Base-by-base conservation (phyloP, 2,329 filamentous ascomycete species). In the Claviceps sp. region DNA sequence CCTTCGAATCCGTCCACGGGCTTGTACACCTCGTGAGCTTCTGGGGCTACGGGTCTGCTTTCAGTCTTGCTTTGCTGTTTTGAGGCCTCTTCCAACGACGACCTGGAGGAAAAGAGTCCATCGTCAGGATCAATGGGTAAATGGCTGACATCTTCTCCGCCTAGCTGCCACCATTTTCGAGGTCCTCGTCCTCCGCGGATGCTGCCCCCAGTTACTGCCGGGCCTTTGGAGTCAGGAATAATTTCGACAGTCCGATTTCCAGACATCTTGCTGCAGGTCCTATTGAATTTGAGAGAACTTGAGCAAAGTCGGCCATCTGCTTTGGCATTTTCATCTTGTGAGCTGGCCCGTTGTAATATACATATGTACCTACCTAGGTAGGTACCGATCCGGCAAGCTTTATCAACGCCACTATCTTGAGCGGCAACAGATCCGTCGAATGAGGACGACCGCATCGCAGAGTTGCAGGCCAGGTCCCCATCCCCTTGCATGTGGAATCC, bases 1-100 rank as follows among this genome's bases (percentile, higher is more conserved):
- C 78, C 77, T 58, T 83, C 79, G 57, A 80, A 82, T 6, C 64
- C 64, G 2, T 71, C 69, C n/a, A 78, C 73, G 0, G 76, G 77
- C 53, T 70, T 69, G 56, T 78, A 77, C 14, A 53, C 17, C 4
- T 45, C 49, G 7, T 40, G n/a, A n/a, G 52, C 52, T 45, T 51
- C 52, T 7, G 52, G 52, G 7, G 49, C 26, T n/a, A 46, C 14
- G 26, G 51, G 49, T 5, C 49, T 29, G 20, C 47, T 26, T 29
- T 50, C 37, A 20, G 23, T 23, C 26, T 22, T 44, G 14, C 22
- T 47, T 26, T 42, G 23, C 45, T 22, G 16, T 5, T 45, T 22
- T 9, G 40, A 39, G 29, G 46, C 13, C 17, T 53, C 52, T 11
- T 53, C 40, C 47, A 49, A 9, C 29, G 48, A 51, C 4, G 49